These are phyloP conservation scores for Crithidia acanthocephali DNA, from an alignment of 208 protist species.

Conservation along the genomic window DNA sequence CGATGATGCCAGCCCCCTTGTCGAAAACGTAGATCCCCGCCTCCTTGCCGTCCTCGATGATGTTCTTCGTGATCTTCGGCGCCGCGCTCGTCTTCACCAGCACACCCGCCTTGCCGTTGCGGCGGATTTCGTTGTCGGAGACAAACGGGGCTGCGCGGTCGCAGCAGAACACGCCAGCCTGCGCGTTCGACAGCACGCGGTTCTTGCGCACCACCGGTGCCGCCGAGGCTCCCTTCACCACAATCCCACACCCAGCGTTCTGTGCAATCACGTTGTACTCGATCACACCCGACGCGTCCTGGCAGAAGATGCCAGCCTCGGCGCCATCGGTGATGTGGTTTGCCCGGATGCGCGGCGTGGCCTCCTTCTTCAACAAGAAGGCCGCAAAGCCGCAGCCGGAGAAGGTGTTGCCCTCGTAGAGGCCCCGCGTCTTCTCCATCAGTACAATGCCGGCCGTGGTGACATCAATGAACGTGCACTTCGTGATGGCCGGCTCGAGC, in stretches of 20 bases:
- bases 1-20: slow-evolving; percentile 69
- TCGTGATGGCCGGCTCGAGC: slow-evolving; percentile 64
- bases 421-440: slow-evolving; percentile 59
- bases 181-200: slow-evolving; percentile 65
- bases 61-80: slow-evolving; percentile 73
- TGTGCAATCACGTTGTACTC: slow-evolving; percentile 83
- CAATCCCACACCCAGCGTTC: slow-evolving; percentile 83
- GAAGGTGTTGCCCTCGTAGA: slow-evolving; percentile 80
- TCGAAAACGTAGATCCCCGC: slow-evolving; percentile 91
- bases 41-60: slow-evolving; percentile 81
- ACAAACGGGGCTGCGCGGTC: slow-evolving; percentile 70
- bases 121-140: slow-evolving; percentile 73
- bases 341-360: slow-evolving; percentile 47
- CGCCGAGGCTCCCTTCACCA: slow-evolving; percentile 64
- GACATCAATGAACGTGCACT: slow-evolving; percentile 83
- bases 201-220: slow-evolving; percentile 71
- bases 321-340: slow-evolving; percentile 76
- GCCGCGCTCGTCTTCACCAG: slow-evolving; percentile 77
- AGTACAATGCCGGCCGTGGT: slow-evolving; percentile 76
- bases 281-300: slow-evolving; percentile 72
- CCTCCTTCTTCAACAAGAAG: slow-evolving; percentile 75
- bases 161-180: slow-evolving; percentile 88
- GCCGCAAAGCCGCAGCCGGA: slow-evolving; percentile 80
- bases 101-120: slow-evolving; percentile 80
- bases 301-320: slow-evolving; percentile 88